phyloP scores from a whole-genome alignment of 1,284 basidiomycete genomes.

The Pseudozyma hubeiensis region DNA sequence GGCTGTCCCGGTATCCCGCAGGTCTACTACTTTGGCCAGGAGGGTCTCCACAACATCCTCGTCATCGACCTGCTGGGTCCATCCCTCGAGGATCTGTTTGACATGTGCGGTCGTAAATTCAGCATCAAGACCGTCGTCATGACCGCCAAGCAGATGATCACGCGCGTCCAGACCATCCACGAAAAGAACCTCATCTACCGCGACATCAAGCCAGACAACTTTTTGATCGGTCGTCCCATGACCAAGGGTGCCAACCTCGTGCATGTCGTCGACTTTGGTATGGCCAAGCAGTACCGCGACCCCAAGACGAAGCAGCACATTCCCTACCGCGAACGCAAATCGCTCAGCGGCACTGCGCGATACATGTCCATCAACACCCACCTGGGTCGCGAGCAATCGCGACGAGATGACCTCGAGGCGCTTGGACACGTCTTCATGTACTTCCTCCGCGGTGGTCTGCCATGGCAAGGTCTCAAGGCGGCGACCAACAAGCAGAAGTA shows the following conservation, averaged over 20 bases:
- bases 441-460: slow-evolving; percentile 87
- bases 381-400: slow-evolving; percentile 91
- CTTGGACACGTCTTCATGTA: slow-evolving; percentile 98
- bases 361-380: slow-evolving; percentile 99
- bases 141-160: slow-evolving; percentile 90
- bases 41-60: slow-evolving; percentile 96
- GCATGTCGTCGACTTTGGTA: slow-evolving; percentile 91
- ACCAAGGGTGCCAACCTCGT: slow-evolving; percentile 87
- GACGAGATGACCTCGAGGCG: slow-evolving; percentile 92
- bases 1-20: slow-evolving; percentile 95
- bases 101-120: slow-evolving; percentile 95
- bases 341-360: slow-evolving; percentile 85
- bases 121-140: slow-evolving; percentile 95
- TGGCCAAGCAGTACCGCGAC: slow-evolving; percentile 98
- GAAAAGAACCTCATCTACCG: slow-evolving; percentile 97
- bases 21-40: slow-evolving; percentile 97
- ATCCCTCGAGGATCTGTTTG: slow-evolving; percentile 91
- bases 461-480: slow-evolving; percentile 96
- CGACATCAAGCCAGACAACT: slow-evolving; percentile 98
- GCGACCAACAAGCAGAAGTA: slow-evolving; percentile 99
- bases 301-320: slow-evolving; percentile 97
- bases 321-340: slow-evolving; percentile 94
- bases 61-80: slow-evolving; percentile 95
- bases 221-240: slow-evolving; percentile 88
- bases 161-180: slow-evolving; percentile 89